phyloP scores from a whole-genome alignment of 768 basidiomycete genomes.

The Ramaria sp. region DNA sequence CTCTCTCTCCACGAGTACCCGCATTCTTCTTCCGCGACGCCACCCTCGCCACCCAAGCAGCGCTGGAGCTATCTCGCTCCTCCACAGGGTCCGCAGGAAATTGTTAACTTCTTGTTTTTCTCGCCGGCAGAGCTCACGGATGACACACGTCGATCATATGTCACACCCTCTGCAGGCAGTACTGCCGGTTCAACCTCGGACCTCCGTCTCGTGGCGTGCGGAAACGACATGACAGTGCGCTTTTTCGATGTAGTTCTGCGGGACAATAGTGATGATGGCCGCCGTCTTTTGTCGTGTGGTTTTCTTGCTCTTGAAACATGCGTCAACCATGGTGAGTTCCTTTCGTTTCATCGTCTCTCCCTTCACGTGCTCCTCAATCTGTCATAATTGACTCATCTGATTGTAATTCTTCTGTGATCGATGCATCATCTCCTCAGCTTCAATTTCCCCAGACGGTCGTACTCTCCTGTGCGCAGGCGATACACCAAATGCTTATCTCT shows the following conservation, averaged over 20 bases:
- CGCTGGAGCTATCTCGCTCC: background rate
- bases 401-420: no score
- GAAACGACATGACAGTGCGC: background rate
- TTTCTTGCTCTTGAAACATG: background rate
- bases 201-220: background rate
- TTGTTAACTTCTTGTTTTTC: slow-evolving; percentile 6
- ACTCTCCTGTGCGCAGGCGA: slow-evolving; percentile 88
- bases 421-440: slow-evolving; percentile 44
- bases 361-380: background rate
- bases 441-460: slow-evolving; percentile 80
- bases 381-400: no score
- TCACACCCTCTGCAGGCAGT: no score
- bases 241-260: background rate
- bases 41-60: background rate
- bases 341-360: background rate
- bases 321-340: slow-evolving; percentile 4
- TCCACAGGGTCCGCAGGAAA: background rate
- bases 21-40: background rate
- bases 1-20: slow-evolving; percentile 27
- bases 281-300: background rate
- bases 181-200: background rate
- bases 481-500: slow-evolving; percentile 75
- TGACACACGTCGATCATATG: background rate
- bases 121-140: slow-evolving; percentile 2
- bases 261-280: background rate